Base-by-base conservation (phyloP, 257 asterid species). In the Penstemon davidsonii region DNA sequence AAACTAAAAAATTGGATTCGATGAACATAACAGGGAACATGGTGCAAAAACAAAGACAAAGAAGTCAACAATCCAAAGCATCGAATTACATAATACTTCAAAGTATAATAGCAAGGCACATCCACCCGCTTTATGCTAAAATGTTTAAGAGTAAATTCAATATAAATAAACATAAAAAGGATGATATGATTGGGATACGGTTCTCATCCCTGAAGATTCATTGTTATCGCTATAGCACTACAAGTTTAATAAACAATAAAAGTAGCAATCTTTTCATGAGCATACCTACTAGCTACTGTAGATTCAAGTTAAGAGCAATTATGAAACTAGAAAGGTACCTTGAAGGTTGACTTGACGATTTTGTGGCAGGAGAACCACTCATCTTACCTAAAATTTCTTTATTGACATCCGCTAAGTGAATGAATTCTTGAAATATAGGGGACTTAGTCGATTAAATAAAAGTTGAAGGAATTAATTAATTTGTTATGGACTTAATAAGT, bases 381-480 rank as follows among this genome's bases (percentile, higher is more conserved):
- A 79, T 54, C 63, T 78, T 80, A 53, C 39, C 43, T 13, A 82
- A 46, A 50, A 85, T 61, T 13, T 66, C 78, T 11, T 69, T 67
- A 66, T 82, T 75, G 6, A 82, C 58, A 8, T 47, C 75, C 13
- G 60, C 81, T 7, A 85, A n/a, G n/a, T n/a, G n/a, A n/a, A n/a
- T n/a, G n/a, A n/a, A n/a, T n/a, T n/a, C n/a, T n/a, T n/a, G n/a
- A n/a, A n/a, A n/a, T n/a, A n/a, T n/a, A n/a, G n/a, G n/a, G n/a
- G n/a, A n/a, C n/a, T n/a, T n/a, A n/a, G n/a, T n/a, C n/a, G n/a
- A n/a, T n/a, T n/a, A n/a, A n/a, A n/a, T n/a, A n/a, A n/a, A n/a
- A n/a, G n/a, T n/a, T n/a, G n/a, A n/a, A n/a, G n/a, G n/a, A n/a
- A n/a, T n/a, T n/a, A n/a, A n/a, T n/a, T n/a, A n/a, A n/a, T n/a